Percentiles rank a stretch among this genome's conserved stretches.
These are phyloP conservation scores for Colletotrichum paranaense DNA, from an alignment of 2,329 filamentous ascomycete species.

Conservation along the genomic window DNA sequence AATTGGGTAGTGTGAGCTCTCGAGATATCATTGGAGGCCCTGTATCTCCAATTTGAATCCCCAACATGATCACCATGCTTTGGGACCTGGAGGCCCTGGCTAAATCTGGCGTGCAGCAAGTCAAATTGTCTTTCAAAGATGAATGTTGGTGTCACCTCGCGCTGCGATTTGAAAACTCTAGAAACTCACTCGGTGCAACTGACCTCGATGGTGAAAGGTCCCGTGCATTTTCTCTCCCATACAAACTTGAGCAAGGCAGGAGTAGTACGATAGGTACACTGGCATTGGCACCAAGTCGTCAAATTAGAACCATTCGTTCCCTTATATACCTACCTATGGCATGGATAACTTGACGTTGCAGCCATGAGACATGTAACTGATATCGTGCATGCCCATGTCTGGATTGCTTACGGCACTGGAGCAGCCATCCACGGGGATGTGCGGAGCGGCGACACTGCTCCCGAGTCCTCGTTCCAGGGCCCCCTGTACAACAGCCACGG, in stretches of 20 bases:
- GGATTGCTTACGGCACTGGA: background rate
- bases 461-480: constrained; percentile 25
- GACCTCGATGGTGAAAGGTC: background rate
- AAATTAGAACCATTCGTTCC: background rate
- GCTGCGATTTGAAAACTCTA: too few relatives aligned
- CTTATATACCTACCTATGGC: background rate
- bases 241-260: background rate
- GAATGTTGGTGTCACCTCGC: background rate
- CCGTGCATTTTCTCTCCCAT: background rate
- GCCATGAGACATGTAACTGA: background rate
- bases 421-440: constrained; percentile 7
- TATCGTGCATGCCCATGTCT: background rate
- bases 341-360: background rate
- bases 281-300: background rate
- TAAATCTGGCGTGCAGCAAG: background rate
- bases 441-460: constrained; percentile 25
- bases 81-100: background rate
- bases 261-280: too few relatives aligned
- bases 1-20: background rate
- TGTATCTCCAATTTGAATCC: background rate
- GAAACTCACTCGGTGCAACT: background rate
- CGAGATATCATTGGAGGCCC: constrained; percentile 2
- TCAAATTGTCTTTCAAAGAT: background rate
- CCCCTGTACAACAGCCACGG: constrained; percentile 23
- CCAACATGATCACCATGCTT: background rate